Evolutionary conservation across 2,329 filamentous ascomycete genomes (phyloP).

Genomic region (Ophidiomyces ophidiicola): DNA sequence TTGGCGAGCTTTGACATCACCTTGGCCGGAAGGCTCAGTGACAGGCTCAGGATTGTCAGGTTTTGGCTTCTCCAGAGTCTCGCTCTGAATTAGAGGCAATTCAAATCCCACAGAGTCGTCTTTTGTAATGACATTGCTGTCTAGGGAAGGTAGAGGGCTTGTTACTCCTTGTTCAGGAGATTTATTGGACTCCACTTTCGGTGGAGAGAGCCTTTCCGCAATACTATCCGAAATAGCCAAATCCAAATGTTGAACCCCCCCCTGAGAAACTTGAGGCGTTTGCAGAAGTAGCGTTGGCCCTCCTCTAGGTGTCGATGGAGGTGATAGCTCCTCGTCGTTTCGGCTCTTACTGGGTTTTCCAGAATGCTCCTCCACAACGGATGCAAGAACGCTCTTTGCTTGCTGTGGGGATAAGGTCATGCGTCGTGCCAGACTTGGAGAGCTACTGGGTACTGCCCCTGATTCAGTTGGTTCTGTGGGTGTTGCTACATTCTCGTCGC

Average conservation of each 20-base stretch:
- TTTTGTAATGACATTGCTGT: background rate
- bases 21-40: background rate
- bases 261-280: slow-evolving; percentile 27
- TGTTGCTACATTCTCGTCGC: slow-evolving; percentile 52
- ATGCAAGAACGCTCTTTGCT: slow-evolving; percentile 50
- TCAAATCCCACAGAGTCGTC: background rate
- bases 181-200: background rate
- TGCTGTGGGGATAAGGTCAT: slow-evolving; percentile 48
- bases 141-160: background rate
- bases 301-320: background rate
- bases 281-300: background rate
- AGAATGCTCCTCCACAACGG: slow-evolving; percentile 53
- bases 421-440: slow-evolving; percentile 25
- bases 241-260: slow-evolving; percentile 51
- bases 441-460: slow-evolving; percentile 21
- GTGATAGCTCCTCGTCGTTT: slow-evolving; percentile 2
- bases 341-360: slow-evolving; percentile 24
- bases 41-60: background rate
- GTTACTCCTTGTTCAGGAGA: background rate
- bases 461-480: slow-evolving; percentile 29
- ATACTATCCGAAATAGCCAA: slow-evolving; percentile 37
- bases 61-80: background rate
- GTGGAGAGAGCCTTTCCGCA: slow-evolving; percentile 17
- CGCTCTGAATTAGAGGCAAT: background rate
- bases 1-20: slow-evolving; percentile 16